Base-by-base conservation (phyloP, 1,284 basidiomycete genomes). In the Ustilago tritici region DNA sequence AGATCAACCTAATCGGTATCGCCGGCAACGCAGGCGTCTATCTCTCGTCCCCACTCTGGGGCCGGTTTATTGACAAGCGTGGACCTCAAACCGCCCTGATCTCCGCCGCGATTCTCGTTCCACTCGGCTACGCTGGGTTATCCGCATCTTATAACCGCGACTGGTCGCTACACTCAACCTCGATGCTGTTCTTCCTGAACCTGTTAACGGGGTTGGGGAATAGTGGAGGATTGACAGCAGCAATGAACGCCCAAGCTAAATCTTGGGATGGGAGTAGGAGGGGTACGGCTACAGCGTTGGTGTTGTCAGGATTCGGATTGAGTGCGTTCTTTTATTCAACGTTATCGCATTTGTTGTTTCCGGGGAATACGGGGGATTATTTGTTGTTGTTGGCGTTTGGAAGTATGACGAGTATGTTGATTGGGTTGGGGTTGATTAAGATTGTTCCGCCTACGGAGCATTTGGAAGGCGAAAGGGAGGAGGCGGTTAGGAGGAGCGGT, bases 271-370 rank as follows among this genome's bases (percentile, higher is more conserved):
- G 75, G 0, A 61, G 54, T 9, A 62, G 79, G 41, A 88, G 93
- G 41, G 93, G 91, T 2, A 90, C 91, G 0, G 90, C 91, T 0
- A 92, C 92, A 2, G 91, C 91, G 3, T 84, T 92, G 15, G 92
- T 94, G 23, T 87, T 93, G 17, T 92, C 92, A 0, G 93, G 92
- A n/a, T 93, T 93, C 69, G 93, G 93, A 0, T 88, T 94, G 6
- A 93, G 92, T 9, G 93, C 93, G 0, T 93, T 94, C 87, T 88
- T 92, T 66, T 94, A 94, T 87, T 91, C 91, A 28, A 89, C 90
- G 0, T 84, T 93, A 19, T 90, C 92, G 0, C 91, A 92, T 64
- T 75, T 88, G 0, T 79, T 91, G 34, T 94, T 90, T 74, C 90
- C 91, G 0, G 93, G 92, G 0, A 89, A 93, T 77, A 92, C 92